A percentile compares a stretch with the other conserved stretches of the same genome.
Evolutionary conservation across 2,329 filamentous ascomycete genomes (phyloP).

Genomic region (Malbranchea zuffiana): DNA sequence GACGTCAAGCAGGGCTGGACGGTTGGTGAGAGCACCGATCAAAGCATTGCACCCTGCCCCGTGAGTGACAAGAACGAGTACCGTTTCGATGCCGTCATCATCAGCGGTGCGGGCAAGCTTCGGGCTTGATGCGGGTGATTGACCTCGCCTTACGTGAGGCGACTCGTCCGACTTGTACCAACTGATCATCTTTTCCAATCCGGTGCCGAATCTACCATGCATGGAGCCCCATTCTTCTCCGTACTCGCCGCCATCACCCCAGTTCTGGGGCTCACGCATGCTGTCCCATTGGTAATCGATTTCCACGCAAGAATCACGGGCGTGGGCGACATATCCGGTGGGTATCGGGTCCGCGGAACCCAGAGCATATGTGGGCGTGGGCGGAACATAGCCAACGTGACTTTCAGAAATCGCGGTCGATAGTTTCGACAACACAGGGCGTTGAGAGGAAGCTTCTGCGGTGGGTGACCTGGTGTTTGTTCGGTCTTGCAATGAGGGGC

Average conservation of each 20-base stretch:
- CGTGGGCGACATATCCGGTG: conserved; percentile 77
- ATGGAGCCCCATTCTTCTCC: conserved; percentile 94
- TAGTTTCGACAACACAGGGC: conserved; percentile 21
- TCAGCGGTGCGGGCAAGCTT: conserved; percentile 27
- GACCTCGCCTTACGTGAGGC: conserved; percentile 13
- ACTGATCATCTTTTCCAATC: conserved; percentile 64
- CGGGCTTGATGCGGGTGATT: too few relatives aligned
- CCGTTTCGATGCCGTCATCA: conserved; percentile 58
- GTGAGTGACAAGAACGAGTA: conserved; percentile 83
- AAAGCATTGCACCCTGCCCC: conserved; percentile 93
- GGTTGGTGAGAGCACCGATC: conserved; percentile 80
- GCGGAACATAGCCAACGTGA: conserved; percentile 53
- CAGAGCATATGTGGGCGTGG: conserved; percentile 71
- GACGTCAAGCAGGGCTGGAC: conserved; percentile 83
- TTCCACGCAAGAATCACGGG: conserved; percentile 70
- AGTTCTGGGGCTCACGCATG: conserved; percentile 62
- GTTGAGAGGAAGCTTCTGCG: not conserved
- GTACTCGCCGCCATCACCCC: conserved; percentile 78
- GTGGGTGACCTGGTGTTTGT: conserved; percentile 2
- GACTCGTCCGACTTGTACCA: conserved; percentile 59
- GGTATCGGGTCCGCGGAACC: conserved; percentile 73
- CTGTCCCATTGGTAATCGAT: conserved; percentile 98
- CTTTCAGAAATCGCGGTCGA: conserved; percentile 23
- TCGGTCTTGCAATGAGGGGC: not conserved
- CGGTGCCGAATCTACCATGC: conserved; percentile 79